Evolutionary conservation across 495 filamentous ascomycete genomes (phyloP), one percentile per base, ranked within the genome.

Genomic region (Pyronema domesticum): DNA sequence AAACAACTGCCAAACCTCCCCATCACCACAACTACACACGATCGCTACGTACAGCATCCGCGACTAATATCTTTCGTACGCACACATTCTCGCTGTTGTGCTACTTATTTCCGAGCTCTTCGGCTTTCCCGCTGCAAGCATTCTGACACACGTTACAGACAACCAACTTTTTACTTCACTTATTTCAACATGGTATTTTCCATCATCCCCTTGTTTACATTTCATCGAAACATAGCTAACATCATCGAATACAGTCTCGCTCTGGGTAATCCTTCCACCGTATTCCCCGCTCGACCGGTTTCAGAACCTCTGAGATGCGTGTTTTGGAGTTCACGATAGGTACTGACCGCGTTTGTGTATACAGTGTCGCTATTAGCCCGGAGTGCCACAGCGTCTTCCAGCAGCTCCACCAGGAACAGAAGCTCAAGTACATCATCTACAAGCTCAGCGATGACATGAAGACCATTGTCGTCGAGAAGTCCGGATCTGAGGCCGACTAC

Each of bases 351-450:
- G 45, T 47, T 42, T 17, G 11, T 42, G 23, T 47, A 10, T 57
- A 47, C 65, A 95, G 89, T 74, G 87, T 91, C 61, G 73, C 77
- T 54, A 77, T 96, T 58, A 67, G 73, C 55, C 76, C 79, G 62
- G 85, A 95, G 37, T 94, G 89, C 79, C 74, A 94, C 70, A 68
- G 69, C 50, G 72, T 73, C 57, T 96, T 85, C 80, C 89, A 94
- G 68, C 80, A 94, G 53, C 81, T 98, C 57, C 94, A 94, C 77
- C 77, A 89, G 61, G 79, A 74, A 73, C 86, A 88, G 69, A 80
- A 81, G 70, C 73, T 79, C 74, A 95, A 93, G 74, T 98, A 79
- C 74, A 82, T 98, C 73, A 84, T 98, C 80, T 96, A 80, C 83
- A 94, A 94, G 77, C 81, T 98, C 65, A 77, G 83, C 59, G 86